A percentile compares a stretch with the other conserved stretches of the same genome.
phyloP scores from a whole-genome alignment of 1,284 basidiomycete species.

The Boletus sp. region DNA sequence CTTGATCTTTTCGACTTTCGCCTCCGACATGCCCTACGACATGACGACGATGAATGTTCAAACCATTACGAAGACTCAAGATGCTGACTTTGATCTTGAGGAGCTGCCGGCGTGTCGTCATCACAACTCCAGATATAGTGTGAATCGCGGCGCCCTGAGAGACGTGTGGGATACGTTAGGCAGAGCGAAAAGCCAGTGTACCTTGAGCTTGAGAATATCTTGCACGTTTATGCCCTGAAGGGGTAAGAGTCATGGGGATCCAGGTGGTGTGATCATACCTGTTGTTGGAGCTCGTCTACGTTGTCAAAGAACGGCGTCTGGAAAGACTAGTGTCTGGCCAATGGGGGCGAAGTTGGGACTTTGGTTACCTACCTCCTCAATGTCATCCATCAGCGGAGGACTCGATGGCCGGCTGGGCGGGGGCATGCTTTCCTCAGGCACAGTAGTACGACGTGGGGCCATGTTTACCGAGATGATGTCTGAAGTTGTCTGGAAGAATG shows the following conservation, averaged over 20 bases:
- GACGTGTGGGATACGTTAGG: constrained; percentile 3
- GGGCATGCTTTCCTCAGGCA: constrained; percentile 28
- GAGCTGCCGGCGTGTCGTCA: constrained; percentile 83
- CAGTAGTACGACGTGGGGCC: constrained; percentile 30
- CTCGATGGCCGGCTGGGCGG: constrained; percentile 38
- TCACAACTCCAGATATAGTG: constrained; percentile 76
- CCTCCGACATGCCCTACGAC: constrained; percentile 74
- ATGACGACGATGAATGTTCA: constrained; percentile 7
- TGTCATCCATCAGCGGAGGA: constrained; percentile 39
- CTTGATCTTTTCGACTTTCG: constrained; percentile 95
- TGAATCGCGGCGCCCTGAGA: constrained; percentile 67
- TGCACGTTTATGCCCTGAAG: constrained; percentile 87
- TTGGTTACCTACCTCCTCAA: constrained; percentile 38
- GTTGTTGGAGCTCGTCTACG: constrained; percentile 85
- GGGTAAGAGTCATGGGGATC: constrained; percentile 3
- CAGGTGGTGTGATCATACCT: constrained; percentile 47
- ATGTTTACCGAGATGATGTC: constrained; percentile 9
- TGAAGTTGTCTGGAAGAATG: neutral
- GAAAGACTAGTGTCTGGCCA: neutral
- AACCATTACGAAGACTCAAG: constrained; percentile 11
- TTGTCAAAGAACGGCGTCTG: constrained; percentile 67
- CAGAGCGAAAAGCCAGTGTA: constrained; percentile 25
- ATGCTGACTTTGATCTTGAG: constrained; percentile 81
- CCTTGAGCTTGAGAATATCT: constrained; percentile 91
- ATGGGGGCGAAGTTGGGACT: neutral